phyloP scores from a whole-genome alignment of 2,329 filamentous ascomycete genomes.

The Microdochium bolleyi region DNA sequence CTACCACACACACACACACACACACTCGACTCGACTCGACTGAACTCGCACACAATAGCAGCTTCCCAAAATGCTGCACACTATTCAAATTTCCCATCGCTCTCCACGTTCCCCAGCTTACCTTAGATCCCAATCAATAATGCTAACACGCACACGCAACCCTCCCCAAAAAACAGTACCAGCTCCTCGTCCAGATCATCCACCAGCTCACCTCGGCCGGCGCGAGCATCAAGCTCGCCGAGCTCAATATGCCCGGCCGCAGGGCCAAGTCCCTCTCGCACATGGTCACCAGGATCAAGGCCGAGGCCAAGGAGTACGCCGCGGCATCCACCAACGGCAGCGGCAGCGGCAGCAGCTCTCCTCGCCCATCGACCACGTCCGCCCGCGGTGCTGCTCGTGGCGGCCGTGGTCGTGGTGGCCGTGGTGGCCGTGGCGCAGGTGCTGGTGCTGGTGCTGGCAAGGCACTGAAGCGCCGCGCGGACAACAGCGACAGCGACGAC shows the following conservation, averaged over 20 bases:
- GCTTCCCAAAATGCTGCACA: too few species aligned
- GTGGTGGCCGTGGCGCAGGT: not conserved
- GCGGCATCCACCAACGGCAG: too few species aligned
- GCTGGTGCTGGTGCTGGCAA: not conserved
- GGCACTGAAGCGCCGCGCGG: not conserved
- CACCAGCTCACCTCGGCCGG: slow-evolving; percentile 1
- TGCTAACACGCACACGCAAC: not conserved
- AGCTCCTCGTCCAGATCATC: slow-evolving; percentile 7
- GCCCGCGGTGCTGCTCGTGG: too few species aligned
- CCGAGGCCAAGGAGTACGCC: not conserved
- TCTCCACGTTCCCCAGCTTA: too few species aligned
- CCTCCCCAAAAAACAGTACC: slow-evolving; percentile 1
- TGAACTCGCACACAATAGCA: too few species aligned
- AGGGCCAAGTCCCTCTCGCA: slow-evolving; percentile 4
- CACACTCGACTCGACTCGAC: too few species aligned
- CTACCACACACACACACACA: too few species aligned
- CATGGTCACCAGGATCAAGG: not conserved
- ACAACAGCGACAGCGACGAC: not conserved
- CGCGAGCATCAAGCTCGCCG: slow-evolving; percentile 1
- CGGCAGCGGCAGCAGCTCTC: not conserved
- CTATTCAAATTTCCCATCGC: too few species aligned
- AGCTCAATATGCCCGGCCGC: slow-evolving; percentile 7
- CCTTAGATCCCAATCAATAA: too few species aligned
- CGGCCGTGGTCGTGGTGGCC: not conserved
- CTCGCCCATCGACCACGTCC: not conserved